Evolutionary conservation across 176 grass and related monocot species (phyloP), one percentile per base, ranked within the genome.

Genomic region (Eleusine coracana): DNA sequence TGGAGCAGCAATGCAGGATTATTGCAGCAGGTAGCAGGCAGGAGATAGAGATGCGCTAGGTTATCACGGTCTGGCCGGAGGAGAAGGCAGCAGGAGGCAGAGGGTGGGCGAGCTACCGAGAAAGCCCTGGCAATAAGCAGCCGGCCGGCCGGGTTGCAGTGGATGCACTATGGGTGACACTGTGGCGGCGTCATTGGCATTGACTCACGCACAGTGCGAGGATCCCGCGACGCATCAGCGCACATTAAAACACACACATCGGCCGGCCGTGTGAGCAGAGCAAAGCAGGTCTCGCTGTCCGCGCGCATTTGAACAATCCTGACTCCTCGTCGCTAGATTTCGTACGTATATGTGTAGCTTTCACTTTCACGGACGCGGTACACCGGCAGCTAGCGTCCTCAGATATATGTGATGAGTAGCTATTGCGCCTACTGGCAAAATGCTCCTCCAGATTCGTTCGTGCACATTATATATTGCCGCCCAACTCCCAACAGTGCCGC

Each of bases 151-250:
- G 17, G 17, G 17, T 10, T 1, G 55, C 55, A 59, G 48, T 34
- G 81, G 9, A 9, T 7, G 86, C 68, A 45, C 44, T 58, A 58
- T 58, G 18, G 10, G 11, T 3, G 14, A 12, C 54, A 89, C 83
- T 89, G 83, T 86, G 50, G 68, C 68, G 38, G 42, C 88, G 85
- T 86, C 88, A 86, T 11, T 40, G 49, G 68, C 79, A 82, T 90
- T 78, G 88, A 79, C 68, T 90, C 68, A 83, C 50, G 40, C 73
- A 86, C 84, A 90, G 79, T 79, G 58, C 38, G 37, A 56, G 54
- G 71, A 89, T 85, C 66, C 46, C 42, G 18, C n/a, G 41, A 52
- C 49, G 46, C 21, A 61, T 70, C 56, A 48, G 67, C 18, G 82
- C 78, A 82, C 88, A 68, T 77, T 82, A 72, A 86, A 80, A 68